Conservation (phyloP, 495 filamentous ascomycete species). For the Aspergillus nanangensis region DNA sequence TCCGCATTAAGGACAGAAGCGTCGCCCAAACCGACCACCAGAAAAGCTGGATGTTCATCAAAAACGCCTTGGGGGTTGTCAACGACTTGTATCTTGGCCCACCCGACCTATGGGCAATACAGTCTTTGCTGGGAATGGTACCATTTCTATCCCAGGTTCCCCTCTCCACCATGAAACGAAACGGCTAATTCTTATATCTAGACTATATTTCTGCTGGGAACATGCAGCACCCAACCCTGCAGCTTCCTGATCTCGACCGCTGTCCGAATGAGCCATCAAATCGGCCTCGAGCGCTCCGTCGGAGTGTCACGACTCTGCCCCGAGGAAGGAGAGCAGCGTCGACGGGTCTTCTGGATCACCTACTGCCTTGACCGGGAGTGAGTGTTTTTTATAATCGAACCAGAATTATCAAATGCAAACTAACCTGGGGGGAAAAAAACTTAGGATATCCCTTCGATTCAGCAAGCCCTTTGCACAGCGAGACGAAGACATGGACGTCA, state of each 20-base stretch:
- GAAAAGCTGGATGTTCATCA: slow-evolving; percentile 15
- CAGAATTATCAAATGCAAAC: no score
- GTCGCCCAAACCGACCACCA: slow-evolving; percentile 7
- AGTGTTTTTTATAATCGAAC: not conserved
- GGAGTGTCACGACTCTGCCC: not conserved
- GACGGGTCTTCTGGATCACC: slow-evolving; percentile 15
- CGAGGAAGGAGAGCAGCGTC: slow-evolving; percentile 9
- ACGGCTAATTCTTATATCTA: not conserved
- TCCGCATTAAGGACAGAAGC: slow-evolving; percentile 3
- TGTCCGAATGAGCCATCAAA: slow-evolving; percentile 10
- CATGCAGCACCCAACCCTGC: slow-evolving; percentile 10
- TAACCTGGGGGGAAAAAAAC: no score
- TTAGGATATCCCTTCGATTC: slow-evolving; percentile 18
- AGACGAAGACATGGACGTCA: slow-evolving; percentile 12
- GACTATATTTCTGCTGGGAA: slow-evolving; percentile 11
- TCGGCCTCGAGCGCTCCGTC: slow-evolving; percentile 5
- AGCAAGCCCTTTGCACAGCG: slow-evolving; percentile 8
- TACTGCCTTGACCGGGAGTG: slow-evolving; percentile 20
- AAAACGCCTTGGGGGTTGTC: slow-evolving; percentile 10
- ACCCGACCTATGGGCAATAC: slow-evolving; percentile 12
- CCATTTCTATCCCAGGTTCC: not conserved
- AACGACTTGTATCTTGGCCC: slow-evolving; percentile 13
- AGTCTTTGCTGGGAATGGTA: slow-evolving; percentile 16
- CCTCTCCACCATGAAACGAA: not conserved
- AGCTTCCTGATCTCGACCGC: slow-evolving; percentile 15